phyloP scores from a whole-genome alignment of 192 early-diverging fungal species.

The Podila minutissima region DNA sequence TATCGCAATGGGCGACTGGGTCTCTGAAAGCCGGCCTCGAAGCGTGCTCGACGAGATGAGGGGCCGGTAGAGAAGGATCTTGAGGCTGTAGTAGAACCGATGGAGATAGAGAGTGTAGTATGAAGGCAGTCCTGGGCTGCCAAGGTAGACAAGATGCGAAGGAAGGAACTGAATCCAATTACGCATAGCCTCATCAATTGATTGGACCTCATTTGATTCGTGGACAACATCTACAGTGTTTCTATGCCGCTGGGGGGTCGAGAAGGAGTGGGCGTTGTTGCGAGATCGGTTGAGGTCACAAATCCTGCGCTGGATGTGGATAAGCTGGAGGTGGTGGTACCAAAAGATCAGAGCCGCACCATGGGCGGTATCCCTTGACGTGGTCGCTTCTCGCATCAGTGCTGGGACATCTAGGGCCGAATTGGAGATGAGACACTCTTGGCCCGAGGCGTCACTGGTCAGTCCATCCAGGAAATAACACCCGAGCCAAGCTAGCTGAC shows the following conservation, averaged over 20 bases:
- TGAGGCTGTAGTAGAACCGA: constrained; percentile 33
- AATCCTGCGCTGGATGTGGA: constrained; percentile 25
- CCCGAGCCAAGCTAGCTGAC: constrained; percentile 28
- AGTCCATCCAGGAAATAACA: constrained; percentile 42
- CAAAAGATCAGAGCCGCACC: constrained; percentile 36
- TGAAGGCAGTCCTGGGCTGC: background rate
- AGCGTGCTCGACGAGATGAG: constrained; percentile 6
- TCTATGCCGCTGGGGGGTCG: background rate
- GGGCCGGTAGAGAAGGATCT: constrained; percentile 34
- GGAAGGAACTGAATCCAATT: background rate
- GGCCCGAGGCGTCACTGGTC: constrained; percentile 8
- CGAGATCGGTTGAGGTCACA: constrained; percentile 25
- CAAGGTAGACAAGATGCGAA: background rate
- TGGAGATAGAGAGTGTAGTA: constrained; percentile 45
- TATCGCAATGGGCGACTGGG: constrained; percentile 12
- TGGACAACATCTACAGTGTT: no score
- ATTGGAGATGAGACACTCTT: constrained; percentile 10
- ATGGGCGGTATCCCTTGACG: constrained; percentile 10
- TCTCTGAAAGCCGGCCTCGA: constrained; percentile 8
- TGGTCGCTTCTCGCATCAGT: constrained; percentile 25
- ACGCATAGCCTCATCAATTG: background rate
- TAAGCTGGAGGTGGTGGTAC: constrained; percentile 34
- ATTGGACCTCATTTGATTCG: background rate
- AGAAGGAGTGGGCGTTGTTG: background rate
- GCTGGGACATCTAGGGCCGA: constrained; percentile 18